Base-by-base conservation (phyloP, 2,329 filamentous ascomycete species). In the Phoma sp. region DNA sequence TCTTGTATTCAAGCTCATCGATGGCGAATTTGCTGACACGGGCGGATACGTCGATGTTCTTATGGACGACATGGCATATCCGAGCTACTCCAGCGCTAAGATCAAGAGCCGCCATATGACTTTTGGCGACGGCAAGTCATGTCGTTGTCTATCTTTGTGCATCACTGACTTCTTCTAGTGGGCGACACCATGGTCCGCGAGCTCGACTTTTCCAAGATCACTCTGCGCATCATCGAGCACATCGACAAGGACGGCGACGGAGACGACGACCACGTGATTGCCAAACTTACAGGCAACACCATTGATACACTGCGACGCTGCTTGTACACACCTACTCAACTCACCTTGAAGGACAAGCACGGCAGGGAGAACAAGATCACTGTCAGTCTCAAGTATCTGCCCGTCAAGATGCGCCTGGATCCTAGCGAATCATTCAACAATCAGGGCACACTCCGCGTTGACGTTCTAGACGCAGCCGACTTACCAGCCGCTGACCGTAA, bases 401-500 rank as follows among this genome's bases (percentile, higher is more conserved):
- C 95, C 0, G 88, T 98, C 57, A 87, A 91, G 79, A 99, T 99
- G 95, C 82, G 87, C 52, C 88, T 99, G 43, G 92, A 99, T 69
- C 90, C 95, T 0, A 92, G 88, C 68, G 95, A 99, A 77, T 97
- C 92, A 70, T 96, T 99, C 82, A 98, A 97, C 85, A 99, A 99
- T 77, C 96, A 96, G 86, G 95, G 95, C 56, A 93, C 88, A 55
- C 87, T 99, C 21, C 90, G 93, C 19, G 91, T 99, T n/a, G 92
- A 98, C 68, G 84, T 99, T 17, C 80, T 98, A 33, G 92, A 96
- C 74, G 95, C 88, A 17, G 80, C 85, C 8, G 88, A 96, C 56
- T 84, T 99, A n/a, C 95, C 95, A 7, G 88, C 95, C 1, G 94
- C 94, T 25, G 95, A 99, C 71, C 88, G 92, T 31, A 99, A 99